Percentiles rank a stretch among this genome's conserved stretches.
These are phyloP conservation scores for Ogataea nitratoaversa DNA, from an alignment of 805 yeast species.

Conservation along the genomic window DNA sequence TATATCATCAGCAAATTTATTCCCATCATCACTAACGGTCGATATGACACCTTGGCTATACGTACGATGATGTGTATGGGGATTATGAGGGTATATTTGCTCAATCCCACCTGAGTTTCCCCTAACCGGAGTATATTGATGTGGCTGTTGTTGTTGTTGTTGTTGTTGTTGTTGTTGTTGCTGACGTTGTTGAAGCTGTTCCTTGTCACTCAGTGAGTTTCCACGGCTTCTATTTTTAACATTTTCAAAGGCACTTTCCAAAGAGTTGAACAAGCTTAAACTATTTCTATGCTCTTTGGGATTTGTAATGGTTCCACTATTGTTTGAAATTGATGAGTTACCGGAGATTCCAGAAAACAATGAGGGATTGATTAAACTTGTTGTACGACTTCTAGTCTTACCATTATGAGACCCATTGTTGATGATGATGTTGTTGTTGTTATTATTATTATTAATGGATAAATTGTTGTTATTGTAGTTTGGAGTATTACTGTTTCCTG, in stretches of 20 bases:
- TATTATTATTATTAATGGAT: neutral
- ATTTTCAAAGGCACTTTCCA: slow-evolving; percentile 32
- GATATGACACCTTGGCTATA: neutral
- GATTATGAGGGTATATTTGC: neutral
- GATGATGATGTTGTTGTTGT: neutral
- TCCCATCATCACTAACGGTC: neutral
- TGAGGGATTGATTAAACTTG: slow-evolving; percentile 27
- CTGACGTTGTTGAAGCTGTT: neutral
- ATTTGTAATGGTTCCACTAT: neutral
- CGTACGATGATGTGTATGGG: neutral
- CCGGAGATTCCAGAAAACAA: slow-evolving; percentile 15
- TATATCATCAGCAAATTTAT: slow-evolving; percentile 7
- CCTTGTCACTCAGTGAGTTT: slow-evolving; percentile 15
- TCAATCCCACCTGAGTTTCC: neutral
- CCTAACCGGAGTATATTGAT: neutral
- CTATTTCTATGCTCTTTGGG: slow-evolving; percentile 13
- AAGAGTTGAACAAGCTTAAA: slow-evolving; percentile 22
- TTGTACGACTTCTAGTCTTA: slow-evolving; percentile 29
- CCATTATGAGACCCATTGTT: slow-evolving; percentile 3
- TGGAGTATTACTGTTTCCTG: slow-evolving; percentile 1
- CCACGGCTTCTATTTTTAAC: slow-evolving; percentile 30
- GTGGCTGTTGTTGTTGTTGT: slow-evolving; percentile 2
- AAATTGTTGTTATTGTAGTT: neutral
- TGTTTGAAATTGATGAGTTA: neutral
- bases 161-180: slow-evolving; percentile 4